These are phyloP conservation scores for Quercus bicolor DNA, from an alignment of 306 rosid species.

Conservation along the genomic window DNA sequence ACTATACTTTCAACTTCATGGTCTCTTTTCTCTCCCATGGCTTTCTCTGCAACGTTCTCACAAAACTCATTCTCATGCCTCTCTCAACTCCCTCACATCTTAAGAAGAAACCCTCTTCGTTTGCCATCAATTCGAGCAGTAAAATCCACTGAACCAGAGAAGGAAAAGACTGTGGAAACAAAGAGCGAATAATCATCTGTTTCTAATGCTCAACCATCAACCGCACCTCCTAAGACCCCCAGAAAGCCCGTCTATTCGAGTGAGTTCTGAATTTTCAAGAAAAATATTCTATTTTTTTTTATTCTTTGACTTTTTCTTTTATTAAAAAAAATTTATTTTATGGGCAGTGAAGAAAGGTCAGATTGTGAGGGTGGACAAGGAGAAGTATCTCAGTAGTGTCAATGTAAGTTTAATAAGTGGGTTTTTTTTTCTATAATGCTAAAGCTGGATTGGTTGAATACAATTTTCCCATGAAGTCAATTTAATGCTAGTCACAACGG, in stretches of 20 bases:
- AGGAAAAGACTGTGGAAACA: constrained; percentile 17
- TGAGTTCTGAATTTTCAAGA: constrained; percentile 27
- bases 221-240: constrained; percentile 40
- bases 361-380: constrained; percentile 94
- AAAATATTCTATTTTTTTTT: background rate
- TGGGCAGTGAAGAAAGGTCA: constrained; percentile 97
- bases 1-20: background rate
- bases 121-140: constrained; percentile 46
- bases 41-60: constrained; percentile 43
- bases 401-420: constrained; percentile 46
- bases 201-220: constrained; percentile 55
- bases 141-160: constrained; percentile 50
- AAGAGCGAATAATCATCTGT: constrained; percentile 36
- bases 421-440: background rate
- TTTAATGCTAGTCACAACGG: no score
- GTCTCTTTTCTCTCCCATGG: constrained; percentile 44
- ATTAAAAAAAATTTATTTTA: background rate
- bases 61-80: constrained; percentile 40
- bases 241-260: constrained; percentile 89
- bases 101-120: constrained; percentile 39
- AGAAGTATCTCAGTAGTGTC: constrained; percentile 79
- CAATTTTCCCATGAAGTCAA: no score
- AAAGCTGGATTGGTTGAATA: no score
- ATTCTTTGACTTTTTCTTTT: background rate
- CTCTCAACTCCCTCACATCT: constrained; percentile 34